Evolutionary conservation across 192 early-diverging fungal species (phyloP).

Genomic region (Cladochytrium replicatum): DNA sequence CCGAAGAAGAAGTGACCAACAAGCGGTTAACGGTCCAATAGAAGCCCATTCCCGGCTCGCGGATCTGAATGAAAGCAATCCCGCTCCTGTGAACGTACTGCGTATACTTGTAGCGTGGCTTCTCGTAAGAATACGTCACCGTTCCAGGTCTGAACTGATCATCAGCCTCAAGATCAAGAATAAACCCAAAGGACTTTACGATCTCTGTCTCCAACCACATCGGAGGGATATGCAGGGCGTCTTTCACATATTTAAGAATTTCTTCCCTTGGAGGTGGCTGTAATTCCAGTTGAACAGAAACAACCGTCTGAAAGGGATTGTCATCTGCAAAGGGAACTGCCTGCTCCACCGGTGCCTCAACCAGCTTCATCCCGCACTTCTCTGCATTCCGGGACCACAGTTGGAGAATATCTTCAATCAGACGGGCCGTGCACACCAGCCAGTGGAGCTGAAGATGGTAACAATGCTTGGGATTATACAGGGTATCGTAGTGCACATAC

Average conservation of each 20-base stretch:
- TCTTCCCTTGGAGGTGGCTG: slow-evolving; percentile 55
- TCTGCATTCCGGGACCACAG: slow-evolving; percentile 74
- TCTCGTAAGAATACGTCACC: slow-evolving; percentile 46
- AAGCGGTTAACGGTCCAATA: slow-evolving; percentile 85
- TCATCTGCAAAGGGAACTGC: slow-evolving; percentile 49
- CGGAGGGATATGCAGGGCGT: slow-evolving; percentile 28
- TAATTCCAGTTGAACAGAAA: slow-evolving; percentile 39
- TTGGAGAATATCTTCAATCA: slow-evolving; percentile 78
- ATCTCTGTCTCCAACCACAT: slow-evolving; percentile 74
- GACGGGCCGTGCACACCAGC: slow-evolving; percentile 82
- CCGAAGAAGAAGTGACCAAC: too few relatives aligned
- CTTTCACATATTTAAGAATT: slow-evolving; percentile 23
- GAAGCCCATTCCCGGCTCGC: slow-evolving; percentile 60
- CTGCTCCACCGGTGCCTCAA: slow-evolving; percentile 79
- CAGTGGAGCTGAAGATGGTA: slow-evolving; percentile 93
- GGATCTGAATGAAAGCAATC: slow-evolving; percentile 86
- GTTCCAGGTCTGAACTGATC: slow-evolving; percentile 49
- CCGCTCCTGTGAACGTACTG: slow-evolving; percentile 89
- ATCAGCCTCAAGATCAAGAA: slow-evolving; percentile 92
- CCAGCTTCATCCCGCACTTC: slow-evolving; percentile 75
- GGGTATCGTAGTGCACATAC: slow-evolving; percentile 78
- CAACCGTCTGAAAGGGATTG: slow-evolving; percentile 80
- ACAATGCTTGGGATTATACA: slow-evolving; percentile 77
- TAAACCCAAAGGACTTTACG: slow-evolving; percentile 69
- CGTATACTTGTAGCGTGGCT: slow-evolving; percentile 60